These are phyloP conservation scores for Paraphysoderma sedebokerense DNA, from an alignment of 371 early-diverging fungal species.

Conservation along the genomic window DNA sequence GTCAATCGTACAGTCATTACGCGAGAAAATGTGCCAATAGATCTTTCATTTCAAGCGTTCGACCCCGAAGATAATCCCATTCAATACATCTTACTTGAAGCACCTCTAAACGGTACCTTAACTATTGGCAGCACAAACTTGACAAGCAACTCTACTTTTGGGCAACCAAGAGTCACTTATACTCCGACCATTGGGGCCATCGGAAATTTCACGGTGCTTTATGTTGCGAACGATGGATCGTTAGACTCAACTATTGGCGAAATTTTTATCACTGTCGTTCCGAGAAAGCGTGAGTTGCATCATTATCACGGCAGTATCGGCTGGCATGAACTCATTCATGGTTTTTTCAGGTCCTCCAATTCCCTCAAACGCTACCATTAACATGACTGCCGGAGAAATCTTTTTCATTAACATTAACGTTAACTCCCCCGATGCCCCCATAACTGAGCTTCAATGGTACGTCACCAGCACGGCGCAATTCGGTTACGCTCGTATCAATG, in stretches of 20 bases:
- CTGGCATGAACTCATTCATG: no score
- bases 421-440: not conserved
- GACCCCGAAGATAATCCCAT: not conserved
- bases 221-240: slow-evolving; percentile 1
- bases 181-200: not conserved
- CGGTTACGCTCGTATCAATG: not conserved
- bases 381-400: not conserved
- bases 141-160: no score
- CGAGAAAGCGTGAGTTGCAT: not conserved
- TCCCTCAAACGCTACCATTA: not conserved
- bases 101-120: not conserved
- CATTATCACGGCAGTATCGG: no score
- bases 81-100: not conserved
- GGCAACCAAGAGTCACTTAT: not conserved
- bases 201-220: not conserved
- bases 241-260: not conserved
- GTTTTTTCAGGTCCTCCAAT: not conserved
- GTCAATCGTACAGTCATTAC: not conserved
- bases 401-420: not conserved
- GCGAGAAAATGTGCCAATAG: not conserved
- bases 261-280: not conserved
- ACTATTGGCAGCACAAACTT: no score
- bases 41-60: not conserved
- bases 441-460: not conserved
- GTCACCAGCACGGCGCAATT: not conserved